A percentile compares a stretch with the other conserved stretches of the same genome.
These are phyloP conservation scores for Pichia inconspicua DNA, from an alignment of 1,139 yeast species.

Conservation along the genomic window DNA sequence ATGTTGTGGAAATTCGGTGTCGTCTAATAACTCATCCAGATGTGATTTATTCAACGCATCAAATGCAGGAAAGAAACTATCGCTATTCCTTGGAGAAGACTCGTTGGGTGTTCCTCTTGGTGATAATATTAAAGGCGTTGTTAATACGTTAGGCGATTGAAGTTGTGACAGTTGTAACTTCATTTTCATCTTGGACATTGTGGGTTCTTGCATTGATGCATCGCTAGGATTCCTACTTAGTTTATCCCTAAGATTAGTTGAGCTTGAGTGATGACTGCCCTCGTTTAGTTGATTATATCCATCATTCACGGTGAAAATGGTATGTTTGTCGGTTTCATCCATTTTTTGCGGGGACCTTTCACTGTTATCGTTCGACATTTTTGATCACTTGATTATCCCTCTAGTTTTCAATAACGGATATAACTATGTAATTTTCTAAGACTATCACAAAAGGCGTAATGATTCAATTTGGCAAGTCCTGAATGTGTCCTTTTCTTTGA, in stretches of 20 bases:
- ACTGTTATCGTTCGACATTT: neutral
- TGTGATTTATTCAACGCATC: slow-evolving; percentile 10
- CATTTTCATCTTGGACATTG: slow-evolving; percentile 18
- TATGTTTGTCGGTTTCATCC: slow-evolving; percentile 46
- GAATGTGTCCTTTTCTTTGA: too few species aligned
- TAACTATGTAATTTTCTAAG: too few species aligned
- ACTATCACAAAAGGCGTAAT: too few species aligned
- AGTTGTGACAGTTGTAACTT: slow-evolving; percentile 10
- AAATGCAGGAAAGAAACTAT: slow-evolving; percentile 10
- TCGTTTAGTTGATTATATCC: neutral
- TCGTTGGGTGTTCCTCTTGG: slow-evolving; percentile 26
- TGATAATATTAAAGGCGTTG: slow-evolving; percentile 23
- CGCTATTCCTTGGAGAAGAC: slow-evolving; percentile 18
- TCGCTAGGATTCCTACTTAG: slow-evolving; percentile 10
- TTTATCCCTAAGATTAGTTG: slow-evolving; percentile 6
- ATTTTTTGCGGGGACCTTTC: neutral
- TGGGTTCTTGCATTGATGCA: slow-evolving; percentile 1
- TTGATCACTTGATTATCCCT: neutral
- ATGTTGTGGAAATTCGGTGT: neutral
- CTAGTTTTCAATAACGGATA: too few species aligned
- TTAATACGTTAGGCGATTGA: slow-evolving; percentile 7
- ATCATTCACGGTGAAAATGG: neutral
- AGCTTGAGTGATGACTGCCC: slow-evolving; percentile 3
- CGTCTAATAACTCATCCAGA: slow-evolving; percentile 8
- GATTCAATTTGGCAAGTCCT: too few species aligned